Conservation (phyloP, 345 rosid species). For the Acer campestre region DNA sequence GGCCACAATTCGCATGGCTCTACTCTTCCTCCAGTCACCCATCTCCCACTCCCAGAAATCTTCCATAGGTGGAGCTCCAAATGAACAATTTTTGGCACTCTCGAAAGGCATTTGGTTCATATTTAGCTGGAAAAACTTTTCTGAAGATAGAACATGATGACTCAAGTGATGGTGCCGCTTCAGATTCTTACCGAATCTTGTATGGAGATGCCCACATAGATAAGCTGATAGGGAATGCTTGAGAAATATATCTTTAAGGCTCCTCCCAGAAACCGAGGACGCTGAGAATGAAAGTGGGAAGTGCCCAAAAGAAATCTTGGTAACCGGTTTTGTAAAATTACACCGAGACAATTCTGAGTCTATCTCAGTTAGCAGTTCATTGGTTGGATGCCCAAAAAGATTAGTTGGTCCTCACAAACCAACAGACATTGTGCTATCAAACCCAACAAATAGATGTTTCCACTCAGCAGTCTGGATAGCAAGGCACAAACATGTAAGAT, state of each 20-base stretch:
- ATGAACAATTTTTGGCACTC: slow-evolving; percentile 57
- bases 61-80: slow-evolving; percentile 45
- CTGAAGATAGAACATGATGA: slow-evolving; percentile 34
- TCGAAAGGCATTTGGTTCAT: slow-evolving; percentile 50
- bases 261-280: slow-evolving; percentile 53
- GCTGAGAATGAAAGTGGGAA: slow-evolving; percentile 90
- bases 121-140: slow-evolving; percentile 69
- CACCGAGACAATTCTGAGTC: slow-evolving; percentile 75
- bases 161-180: slow-evolving; percentile 70
- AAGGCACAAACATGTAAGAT: slow-evolving; percentile 24
- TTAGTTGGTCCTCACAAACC: slow-evolving; percentile 96
- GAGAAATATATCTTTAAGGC: slow-evolving; percentile 75
- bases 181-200: slow-evolving; percentile 81
- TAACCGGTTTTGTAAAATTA: slow-evolving; percentile 64
- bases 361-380: slow-evolving; percentile 59
- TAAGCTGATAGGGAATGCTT: slow-evolving; percentile 86
- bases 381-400: slow-evolving; percentile 94
- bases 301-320: slow-evolving; percentile 91
- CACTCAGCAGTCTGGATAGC: slow-evolving; percentile 54
- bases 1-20: slow-evolving; percentile 81
- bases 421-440: slow-evolving; percentile 77
- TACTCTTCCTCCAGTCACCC: slow-evolving; percentile 96
- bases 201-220: slow-evolving; percentile 90
- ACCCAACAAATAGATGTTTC: slow-evolving; percentile 79
- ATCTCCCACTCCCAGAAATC: slow-evolving; percentile 99